Base-by-base conservation (phyloP, 2,329 filamentous ascomycete genomes). In the Talaromyces sp. region DNA sequence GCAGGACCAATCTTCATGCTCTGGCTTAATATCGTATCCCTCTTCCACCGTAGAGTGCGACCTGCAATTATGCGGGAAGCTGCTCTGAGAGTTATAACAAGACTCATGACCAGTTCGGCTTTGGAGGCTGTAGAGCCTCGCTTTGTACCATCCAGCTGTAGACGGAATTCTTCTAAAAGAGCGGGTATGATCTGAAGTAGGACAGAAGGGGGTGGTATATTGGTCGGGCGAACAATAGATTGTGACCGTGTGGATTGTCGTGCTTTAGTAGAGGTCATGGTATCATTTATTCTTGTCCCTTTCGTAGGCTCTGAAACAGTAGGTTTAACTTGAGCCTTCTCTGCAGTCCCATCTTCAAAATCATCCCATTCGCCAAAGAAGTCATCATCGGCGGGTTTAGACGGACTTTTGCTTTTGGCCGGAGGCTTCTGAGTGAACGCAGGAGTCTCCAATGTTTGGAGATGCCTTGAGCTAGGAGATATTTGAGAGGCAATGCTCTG, bases 201-300 rank as follows among this genome's bases (percentile, higher is more conserved):
- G 22, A 96, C 84, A 0, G 91, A 91, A 1, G 94, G 94, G 4
- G 94, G 94, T 10, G 94, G 94, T 7, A 97, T 88, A 73, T 97
- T 97, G 19, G 88, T 92, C 5, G 93, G 93, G 5, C 92, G 90
- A 58, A 79, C 71, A 62, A 72, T 68, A 47, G 67, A 43, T 27
- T 27, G 27, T 31, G 59, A 51, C 43, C 58, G 36, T 34, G 64
- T 59, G n/a, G 22, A 59, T 34, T 51, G 38, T 27, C 59, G 40
- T 49, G 53, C 40, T 59, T 53, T 25, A 45, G 22, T 63, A 63
- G 31, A 63, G 19, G n/a, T 8, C 38, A 17, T 63, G 17, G 36
- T 45, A 8, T n/a, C 27, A 59, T 53, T 60, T 5, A 17, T 36
- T 29, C 29, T 56, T 5, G 27, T 8, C 22, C n/a, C 40, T 25